These are phyloP conservation scores for Gastrolobium villosum DNA, from an alignment of 306 rosid genomes.

Conservation along the genomic window DNA sequence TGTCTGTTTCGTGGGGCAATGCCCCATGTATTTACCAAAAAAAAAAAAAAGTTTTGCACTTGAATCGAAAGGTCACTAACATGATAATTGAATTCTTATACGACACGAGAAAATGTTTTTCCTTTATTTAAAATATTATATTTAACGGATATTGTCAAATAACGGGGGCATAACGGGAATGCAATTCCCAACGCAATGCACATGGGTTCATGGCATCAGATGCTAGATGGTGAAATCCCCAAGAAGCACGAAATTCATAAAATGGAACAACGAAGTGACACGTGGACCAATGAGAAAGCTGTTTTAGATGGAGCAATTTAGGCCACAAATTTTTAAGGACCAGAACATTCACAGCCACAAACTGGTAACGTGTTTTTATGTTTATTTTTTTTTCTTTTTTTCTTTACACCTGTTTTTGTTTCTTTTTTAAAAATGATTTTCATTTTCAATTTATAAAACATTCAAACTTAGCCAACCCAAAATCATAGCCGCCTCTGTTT, in stretches of 20 bases:
- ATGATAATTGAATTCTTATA: no score
- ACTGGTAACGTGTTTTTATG: not conserved
- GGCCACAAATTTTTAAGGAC: constrained; percentile 56
- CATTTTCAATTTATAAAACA: not conserved
- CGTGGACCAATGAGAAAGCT: constrained; percentile 43
- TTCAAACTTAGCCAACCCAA: constrained; percentile 13
- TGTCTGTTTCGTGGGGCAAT: no score
- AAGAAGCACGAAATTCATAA: constrained; percentile 5
- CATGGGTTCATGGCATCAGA: constrained; percentile 35
- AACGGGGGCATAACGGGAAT: not conserved
- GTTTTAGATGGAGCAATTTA: constrained; percentile 63
- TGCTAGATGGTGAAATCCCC: constrained; percentile 18
- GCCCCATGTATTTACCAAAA: no score
- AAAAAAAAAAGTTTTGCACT: no score
- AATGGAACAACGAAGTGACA: constrained; percentile 36
- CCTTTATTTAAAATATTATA: no score
- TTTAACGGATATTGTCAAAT: not conserved
- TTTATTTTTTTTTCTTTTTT: not conserved
- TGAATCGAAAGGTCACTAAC: no score
- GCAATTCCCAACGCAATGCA: constrained; percentile 16
- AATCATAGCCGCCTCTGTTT: constrained; percentile 51
- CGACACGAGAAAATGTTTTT: no score
- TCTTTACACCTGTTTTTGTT: not conserved
- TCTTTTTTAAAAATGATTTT: not conserved
- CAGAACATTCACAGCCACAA: constrained; percentile 70